Evolutionary conservation across 164 flowering plant species (phyloP), one percentile per base, ranked within the genome.

Genomic region (Tetrastigma voinierianum): DNA sequence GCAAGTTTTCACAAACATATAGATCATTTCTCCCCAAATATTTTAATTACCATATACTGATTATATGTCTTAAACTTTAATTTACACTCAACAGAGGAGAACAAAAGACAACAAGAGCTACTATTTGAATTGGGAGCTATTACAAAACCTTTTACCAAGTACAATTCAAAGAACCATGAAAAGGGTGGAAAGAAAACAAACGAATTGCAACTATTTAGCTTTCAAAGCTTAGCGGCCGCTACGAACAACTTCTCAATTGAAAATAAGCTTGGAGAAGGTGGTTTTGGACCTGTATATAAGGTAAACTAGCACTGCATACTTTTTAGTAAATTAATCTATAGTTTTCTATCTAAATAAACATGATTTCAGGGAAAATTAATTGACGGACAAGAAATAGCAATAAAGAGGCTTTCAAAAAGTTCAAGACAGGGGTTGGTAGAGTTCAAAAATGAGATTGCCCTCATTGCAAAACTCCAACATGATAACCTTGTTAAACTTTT

Each of bases 211-310:
- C 10, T 65, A 2, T 66, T 71, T 19, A 65, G 68, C 25, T 64
- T 74, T 47, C 58, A 62, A 19, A 66, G 24, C 24, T 18, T 72
- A 1, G 46, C 13, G 21, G 52, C 52, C 40, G 79, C 81, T 10
- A 78, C 84, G 21, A 32, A 68, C 23, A 60, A 72, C 13, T 81
- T 81, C 62, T 54, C 70, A 9, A 0, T 53, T 12, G 20, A 51
- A 60, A 72, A 73, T 57, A 72, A 77, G 74, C 79, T 77, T 15
- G 83, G 83, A 51, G 24, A 72, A 54, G 83, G 83, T 3, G 83
- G 83, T 4, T 78, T 72, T 56, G 84, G 84, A 32, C 67, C 84
- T 10, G 79, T 75, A 56, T 77, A 75, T 46, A 75, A 75, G 78
- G 83, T 72, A 69, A 13, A 55, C 6, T 32, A 32, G 3, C 40